Evolutionary conservation across 305 asterid species (phyloP).

Genomic region (Coffea humblotiana): DNA sequence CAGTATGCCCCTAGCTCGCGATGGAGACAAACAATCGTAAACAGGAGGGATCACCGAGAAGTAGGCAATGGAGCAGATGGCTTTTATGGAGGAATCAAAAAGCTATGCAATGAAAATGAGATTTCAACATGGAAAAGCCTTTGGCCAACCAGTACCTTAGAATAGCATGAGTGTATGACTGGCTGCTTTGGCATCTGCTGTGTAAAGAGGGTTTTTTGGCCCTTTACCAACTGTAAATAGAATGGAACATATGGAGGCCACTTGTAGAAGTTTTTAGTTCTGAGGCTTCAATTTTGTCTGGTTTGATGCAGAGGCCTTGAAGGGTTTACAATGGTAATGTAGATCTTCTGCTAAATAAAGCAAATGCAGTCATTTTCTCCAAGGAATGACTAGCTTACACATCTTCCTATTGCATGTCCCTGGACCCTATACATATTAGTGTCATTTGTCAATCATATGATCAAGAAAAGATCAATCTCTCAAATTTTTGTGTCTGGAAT

Average conservation of each 20-base stretch:
- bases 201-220: slow-evolving; percentile 4
- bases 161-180: slow-evolving; percentile 27
- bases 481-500: neutral
- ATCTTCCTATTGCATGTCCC: neutral
- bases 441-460: neutral
- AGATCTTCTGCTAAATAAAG: neutral
- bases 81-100: slow-evolving; percentile 84
- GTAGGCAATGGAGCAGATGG: slow-evolving; percentile 70
- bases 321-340: neutral
- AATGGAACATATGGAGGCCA: neutral
- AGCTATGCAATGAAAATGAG: slow-evolving; percentile 55
- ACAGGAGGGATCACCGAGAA: slow-evolving; percentile 59
- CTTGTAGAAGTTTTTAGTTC: neutral
- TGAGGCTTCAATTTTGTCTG: slow-evolving; percentile 5
- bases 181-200: neutral
- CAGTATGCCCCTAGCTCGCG: slow-evolving; percentile 58
- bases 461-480: neutral
- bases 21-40: slow-evolving; percentile 60
- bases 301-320: slow-evolving; percentile 4
- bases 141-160: slow-evolving; percentile 55
- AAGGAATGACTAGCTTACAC: neutral
- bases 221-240: slow-evolving; percentile 14
- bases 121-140: slow-evolving; percentile 61
- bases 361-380: neutral
- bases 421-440: neutral